Base-by-base conservation (phyloP, 108 stramenopile genomes). In the Pseudonitzschia pungens region DNA sequence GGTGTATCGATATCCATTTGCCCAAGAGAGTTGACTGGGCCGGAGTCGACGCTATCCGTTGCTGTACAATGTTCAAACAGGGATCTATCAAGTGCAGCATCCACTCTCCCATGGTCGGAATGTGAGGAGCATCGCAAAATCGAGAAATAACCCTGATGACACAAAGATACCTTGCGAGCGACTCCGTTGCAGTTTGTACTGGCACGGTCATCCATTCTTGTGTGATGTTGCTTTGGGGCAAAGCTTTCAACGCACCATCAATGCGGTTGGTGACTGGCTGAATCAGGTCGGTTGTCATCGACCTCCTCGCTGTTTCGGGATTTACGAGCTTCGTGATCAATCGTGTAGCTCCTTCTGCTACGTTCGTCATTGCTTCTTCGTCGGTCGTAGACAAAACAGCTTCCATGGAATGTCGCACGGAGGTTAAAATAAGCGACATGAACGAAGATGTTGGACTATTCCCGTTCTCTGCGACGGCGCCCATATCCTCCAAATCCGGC, bases 301-400 rank as follows among this genome's bases (percentile, higher is more conserved):
- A 52, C 20, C 52, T 24, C 42, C 65, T 70, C 2, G 81, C 81
- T 4, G 64, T 27, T 1, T 71, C 69, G 22, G 72, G 41, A 52
- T 87, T 78, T 40, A 36, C 26, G 29, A 81, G 42, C 43, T 84
- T 81, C 4, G 83, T 71, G 14, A 74, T 42, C 1, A 84, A 21
- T 43, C 86, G 79, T 21, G 78, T 76, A 26, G 68, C 77, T 42
- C 83, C 83, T 71, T 84, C 86, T 12, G 86, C 76, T 12, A 84
- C 78, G 32, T 59, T 70, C n/a, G 78, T 68, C 78, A 87, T 80
- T 1, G 78, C 78, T 45, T 79, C 79, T 60, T 72, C 60, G 52
- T 74, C 71, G 15, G 66, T 59, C n/a, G 79, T 77, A 9, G 82
- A 77, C 45, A 85, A 67, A 15, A 74, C 75, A 28, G 77, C 74